phyloP scores from a whole-genome alignment of 148 eudicot genomes.

The Persicaria maculosa region DNA sequence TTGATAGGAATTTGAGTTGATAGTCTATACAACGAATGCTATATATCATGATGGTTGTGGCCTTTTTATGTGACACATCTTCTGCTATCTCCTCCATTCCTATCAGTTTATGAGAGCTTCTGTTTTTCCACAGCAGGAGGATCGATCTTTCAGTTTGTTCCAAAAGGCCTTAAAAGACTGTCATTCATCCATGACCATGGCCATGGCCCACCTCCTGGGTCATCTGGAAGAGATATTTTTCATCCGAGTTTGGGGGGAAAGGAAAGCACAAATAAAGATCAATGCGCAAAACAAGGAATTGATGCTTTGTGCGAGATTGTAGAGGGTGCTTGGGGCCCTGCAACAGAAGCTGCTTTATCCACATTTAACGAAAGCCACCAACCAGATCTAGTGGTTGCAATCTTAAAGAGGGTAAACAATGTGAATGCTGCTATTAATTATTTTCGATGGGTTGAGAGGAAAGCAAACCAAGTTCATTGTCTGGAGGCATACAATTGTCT shows the following conservation, averaged over 20 bases:
- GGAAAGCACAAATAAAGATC: background rate
- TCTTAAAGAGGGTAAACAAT: slow-evolving; percentile 64
- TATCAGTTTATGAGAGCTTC: background rate
- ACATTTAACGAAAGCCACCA: slow-evolving; percentile 32
- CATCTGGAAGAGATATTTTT: background rate
- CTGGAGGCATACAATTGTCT: slow-evolving; percentile 83
- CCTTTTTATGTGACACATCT: background rate
- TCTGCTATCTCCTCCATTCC: background rate
- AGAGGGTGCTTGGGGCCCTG: slow-evolving; percentile 72
- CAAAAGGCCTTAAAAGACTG: background rate
- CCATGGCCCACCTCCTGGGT: background rate
- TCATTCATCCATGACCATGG: background rate
- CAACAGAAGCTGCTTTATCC: slow-evolving; percentile 49
- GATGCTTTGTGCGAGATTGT: slow-evolving; percentile 58
- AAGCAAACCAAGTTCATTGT: slow-evolving; percentile 45
- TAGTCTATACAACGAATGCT: background rate
- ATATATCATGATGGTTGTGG: background rate
- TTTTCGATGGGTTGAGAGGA: slow-evolving; percentile 78
- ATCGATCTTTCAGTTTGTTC: background rate
- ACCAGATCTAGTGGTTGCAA: slow-evolving; percentile 50
- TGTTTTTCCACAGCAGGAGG: background rate
- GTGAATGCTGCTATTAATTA: slow-evolving; percentile 51
- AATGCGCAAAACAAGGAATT: slow-evolving; percentile 23
- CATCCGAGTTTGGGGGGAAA: slow-evolving; percentile 1
- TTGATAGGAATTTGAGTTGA: background rate